phyloP scores from a whole-genome alignment of 768 basidiomycete genomes.

The Tephrocybe sp. region DNA sequence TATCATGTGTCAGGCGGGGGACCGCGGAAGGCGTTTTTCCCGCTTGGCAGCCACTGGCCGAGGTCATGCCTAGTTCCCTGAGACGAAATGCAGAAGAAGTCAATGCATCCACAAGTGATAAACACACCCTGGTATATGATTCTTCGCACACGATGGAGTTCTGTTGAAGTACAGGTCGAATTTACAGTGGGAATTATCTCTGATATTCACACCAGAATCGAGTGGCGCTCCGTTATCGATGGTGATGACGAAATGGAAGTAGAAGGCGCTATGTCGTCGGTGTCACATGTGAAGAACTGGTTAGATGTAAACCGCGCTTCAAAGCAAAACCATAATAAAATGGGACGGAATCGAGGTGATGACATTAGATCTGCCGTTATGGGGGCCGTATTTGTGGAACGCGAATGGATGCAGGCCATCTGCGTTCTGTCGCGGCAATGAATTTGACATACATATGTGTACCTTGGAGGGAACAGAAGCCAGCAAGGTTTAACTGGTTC shows the following conservation, averaged over 20 bases:
- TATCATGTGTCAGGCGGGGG: background rate
- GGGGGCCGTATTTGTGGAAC: too few relatives aligned
- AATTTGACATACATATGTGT: too few relatives aligned
- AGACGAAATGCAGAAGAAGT: background rate
- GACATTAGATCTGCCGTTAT: too few relatives aligned
- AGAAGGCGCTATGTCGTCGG: background rate
- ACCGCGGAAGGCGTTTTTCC: background rate
- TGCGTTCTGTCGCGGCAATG: too few relatives aligned
- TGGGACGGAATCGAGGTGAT: too few relatives aligned
- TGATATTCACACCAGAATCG: background rate
- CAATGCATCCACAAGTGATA: background rate
- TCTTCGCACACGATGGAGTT: background rate
- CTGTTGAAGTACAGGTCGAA: too few relatives aligned
- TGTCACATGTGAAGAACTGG: background rate
- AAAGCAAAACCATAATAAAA: too few relatives aligned
- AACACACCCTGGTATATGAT: too few relatives aligned
- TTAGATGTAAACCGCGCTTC: background rate
- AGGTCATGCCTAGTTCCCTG: background rate
- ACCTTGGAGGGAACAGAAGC: background rate
- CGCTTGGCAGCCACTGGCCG: background rate
- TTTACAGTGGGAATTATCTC: too few relatives aligned
- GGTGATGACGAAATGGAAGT: background rate
- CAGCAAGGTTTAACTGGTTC: background rate
- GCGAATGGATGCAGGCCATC: too few relatives aligned
- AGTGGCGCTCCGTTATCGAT: background rate